Percentiles rank a stretch among this genome's conserved stretches.
Conservation (phyloP, 768 basidiomycete genomes). For the Russula ochroleuca region DNA sequence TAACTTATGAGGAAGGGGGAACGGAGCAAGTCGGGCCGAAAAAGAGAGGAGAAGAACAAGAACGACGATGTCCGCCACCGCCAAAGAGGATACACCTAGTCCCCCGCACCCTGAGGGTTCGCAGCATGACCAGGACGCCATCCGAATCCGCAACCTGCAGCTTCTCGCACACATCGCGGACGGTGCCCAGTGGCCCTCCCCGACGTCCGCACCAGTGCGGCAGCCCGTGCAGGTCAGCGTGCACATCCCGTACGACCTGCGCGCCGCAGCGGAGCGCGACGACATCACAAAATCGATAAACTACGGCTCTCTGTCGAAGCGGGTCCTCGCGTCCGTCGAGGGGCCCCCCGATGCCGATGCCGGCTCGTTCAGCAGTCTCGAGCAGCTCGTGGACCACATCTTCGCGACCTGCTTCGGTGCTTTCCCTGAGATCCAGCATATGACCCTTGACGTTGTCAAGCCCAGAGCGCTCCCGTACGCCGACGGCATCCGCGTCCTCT, state of each 20-base stretch:
- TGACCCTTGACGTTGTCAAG: conserved; percentile 45
- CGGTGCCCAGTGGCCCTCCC: conserved; percentile 46
- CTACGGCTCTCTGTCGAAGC: conserved; percentile 49
- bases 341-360: conserved; percentile 6
- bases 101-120: neutral
- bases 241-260: conserved; percentile 48
- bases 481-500: conserved; percentile 41
- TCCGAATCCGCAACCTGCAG: conserved; percentile 49
- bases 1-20: neutral
- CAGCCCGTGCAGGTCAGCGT: conserved; percentile 57
- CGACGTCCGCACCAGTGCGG: conserved; percentile 33
- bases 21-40: neutral
- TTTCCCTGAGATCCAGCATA: conserved; percentile 36
- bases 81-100: too few relatives aligned
- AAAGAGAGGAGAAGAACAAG: neutral
- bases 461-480: conserved; percentile 51
- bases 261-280: conserved; percentile 47
- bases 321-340: conserved; percentile 32
- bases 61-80: too few relatives aligned
- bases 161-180: conserved; percentile 41
- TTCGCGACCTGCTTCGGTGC: conserved; percentile 39
- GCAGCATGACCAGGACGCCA: conserved; percentile 30
- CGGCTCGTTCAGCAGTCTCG: conserved; percentile 40
- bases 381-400: conserved; percentile 43
- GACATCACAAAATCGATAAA: conserved; percentile 58